Conservation (phyloP, 2,329 filamentous ascomycete genomes). For the Fusarium coicis region DNA sequence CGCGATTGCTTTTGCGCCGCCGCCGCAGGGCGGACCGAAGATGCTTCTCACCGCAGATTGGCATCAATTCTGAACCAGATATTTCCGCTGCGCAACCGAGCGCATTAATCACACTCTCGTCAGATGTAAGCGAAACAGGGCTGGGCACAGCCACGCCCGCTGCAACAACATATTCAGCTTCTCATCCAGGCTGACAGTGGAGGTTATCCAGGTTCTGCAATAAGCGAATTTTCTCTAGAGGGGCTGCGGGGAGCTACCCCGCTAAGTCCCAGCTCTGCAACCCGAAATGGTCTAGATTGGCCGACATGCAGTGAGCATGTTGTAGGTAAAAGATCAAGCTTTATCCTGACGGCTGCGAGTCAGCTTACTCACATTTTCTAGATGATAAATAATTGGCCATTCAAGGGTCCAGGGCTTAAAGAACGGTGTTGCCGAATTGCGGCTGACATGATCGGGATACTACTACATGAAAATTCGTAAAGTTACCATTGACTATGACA, state of each 20-base stretch:
- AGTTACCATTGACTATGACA: background rate
- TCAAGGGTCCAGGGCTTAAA: rapidly evolving
- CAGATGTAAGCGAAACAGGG: background rate
- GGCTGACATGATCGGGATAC: background rate
- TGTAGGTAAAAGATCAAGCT: background rate
- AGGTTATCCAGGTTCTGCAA: too few species aligned
- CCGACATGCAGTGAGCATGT: background rate
- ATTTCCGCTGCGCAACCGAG: background rate
- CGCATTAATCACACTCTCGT: background rate
- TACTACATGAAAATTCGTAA: background rate
- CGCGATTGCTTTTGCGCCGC: too few species aligned
- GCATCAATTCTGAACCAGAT: too few species aligned
- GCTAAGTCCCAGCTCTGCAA: background rate
- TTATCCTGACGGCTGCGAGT: background rate
- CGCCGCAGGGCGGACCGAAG: background rate
- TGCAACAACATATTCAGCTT: background rate
- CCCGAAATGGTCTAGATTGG: background rate
- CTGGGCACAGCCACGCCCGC: background rate
- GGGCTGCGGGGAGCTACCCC: background rate
- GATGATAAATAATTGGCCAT: background rate
- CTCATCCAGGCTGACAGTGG: background rate
- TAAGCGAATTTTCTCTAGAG: background rate
- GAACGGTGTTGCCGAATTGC: background rate
- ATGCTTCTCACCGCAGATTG: background rate
- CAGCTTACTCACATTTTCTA: background rate